Percentiles rank a stretch among this genome's conserved stretches.
Conservation (phyloP, 805 yeast species). For the Blastobotrys terrestris region DNA sequence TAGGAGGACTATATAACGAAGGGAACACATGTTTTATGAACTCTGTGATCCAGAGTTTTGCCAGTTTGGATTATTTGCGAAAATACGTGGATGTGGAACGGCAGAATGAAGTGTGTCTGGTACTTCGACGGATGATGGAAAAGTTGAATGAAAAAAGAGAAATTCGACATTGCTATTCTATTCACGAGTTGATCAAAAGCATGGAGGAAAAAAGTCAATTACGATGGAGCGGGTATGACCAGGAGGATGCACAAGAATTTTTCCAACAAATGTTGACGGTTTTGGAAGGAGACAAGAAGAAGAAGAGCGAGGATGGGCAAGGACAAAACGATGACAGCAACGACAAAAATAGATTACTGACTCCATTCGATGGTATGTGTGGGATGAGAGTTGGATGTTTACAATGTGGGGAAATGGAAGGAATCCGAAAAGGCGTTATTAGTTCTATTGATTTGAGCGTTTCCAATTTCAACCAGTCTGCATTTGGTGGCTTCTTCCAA, state of each 20-base stretch:
- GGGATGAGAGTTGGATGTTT: slow-evolving; percentile 90
- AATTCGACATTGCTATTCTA: slow-evolving; percentile 26
- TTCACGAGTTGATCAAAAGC: slow-evolving; percentile 19
- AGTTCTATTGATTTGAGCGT: slow-evolving; percentile 33
- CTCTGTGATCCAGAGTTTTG: slow-evolving; percentile 76
- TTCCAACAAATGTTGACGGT: slow-evolving; percentile 51
- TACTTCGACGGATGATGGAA: slow-evolving; percentile 19
- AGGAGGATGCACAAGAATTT: slow-evolving; percentile 95
- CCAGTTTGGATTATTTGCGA: slow-evolving; percentile 59
- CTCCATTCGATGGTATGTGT: slow-evolving; percentile 88
- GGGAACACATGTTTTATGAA: slow-evolving; percentile 96
- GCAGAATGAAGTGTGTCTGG: slow-evolving; percentile 4
- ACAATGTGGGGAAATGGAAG: slow-evolving; percentile 89
- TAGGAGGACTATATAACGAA: slow-evolving; percentile 83
- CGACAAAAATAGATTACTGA: slow-evolving; percentile 42
- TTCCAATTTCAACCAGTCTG: slow-evolving; percentile 3
- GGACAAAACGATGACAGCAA: not conserved
- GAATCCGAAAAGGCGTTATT: slow-evolving; percentile 76
- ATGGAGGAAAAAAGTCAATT: slow-evolving; percentile 31
- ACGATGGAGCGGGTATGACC: slow-evolving; percentile 77
- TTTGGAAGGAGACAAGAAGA: slow-evolving; percentile 28
- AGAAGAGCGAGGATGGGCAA: not conserved
- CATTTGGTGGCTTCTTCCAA: not conserved
- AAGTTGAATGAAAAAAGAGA: slow-evolving; percentile 27
- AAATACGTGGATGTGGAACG: slow-evolving; percentile 33